Conservation (phyloP, 768 basidiomycete species). For the Russula lepida region DNA sequence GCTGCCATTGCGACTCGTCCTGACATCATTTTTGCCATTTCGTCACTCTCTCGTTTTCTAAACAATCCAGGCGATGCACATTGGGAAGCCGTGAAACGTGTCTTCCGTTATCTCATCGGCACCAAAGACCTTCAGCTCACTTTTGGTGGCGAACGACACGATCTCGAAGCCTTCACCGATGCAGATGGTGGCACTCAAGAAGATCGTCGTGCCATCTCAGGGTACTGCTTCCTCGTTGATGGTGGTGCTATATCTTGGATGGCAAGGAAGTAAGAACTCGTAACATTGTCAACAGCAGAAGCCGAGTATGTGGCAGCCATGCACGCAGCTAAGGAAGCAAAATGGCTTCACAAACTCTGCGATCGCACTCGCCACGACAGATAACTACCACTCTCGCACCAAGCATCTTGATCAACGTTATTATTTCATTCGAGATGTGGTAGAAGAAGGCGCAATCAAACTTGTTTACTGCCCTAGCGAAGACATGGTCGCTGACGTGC, state of each 20-base stretch:
- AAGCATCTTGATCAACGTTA: not conserved
- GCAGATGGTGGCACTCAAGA: slow-evolving; percentile 24
- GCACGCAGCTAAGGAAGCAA: not conserved
- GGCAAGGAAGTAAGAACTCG: slow-evolving; percentile 14
- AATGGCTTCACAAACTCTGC: not conserved
- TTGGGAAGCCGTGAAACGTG: no score
- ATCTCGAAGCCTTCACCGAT: not conserved
- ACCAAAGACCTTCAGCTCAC: no score
- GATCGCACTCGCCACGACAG: not conserved
- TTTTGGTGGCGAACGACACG: no score
- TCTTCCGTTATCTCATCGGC: no score
- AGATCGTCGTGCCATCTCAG: slow-evolving; percentile 26
- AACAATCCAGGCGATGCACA: no score
- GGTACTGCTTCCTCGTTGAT: slow-evolving; percentile 28
- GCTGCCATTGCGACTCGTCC: no score
- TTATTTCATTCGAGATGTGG: not conserved
- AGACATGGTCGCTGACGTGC: not conserved
- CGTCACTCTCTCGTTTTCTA: no score
- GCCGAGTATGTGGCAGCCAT: slow-evolving; percentile 1
- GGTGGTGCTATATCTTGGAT: slow-evolving; percentile 29
- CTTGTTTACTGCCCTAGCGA: not conserved
- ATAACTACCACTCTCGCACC: no score
- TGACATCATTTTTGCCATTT: no score
- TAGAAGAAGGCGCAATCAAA: not conserved
- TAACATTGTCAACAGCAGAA: not conserved